Base-by-base conservation (phyloP, 768 basidiomycete species). In the Lactifluus pinguis region DNA sequence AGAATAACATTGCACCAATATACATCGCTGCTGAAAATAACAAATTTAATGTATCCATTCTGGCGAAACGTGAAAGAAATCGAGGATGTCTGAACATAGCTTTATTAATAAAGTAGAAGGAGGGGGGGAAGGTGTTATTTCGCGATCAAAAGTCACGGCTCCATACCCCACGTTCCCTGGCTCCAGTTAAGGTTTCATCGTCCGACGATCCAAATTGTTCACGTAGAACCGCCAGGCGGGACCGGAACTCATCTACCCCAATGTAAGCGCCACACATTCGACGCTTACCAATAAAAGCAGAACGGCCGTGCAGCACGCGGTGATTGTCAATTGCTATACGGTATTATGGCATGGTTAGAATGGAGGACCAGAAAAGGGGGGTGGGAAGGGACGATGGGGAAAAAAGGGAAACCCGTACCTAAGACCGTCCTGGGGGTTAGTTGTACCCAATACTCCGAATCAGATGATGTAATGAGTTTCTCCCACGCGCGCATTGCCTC, bases 261-360 rank as follows among this genome's bases (percentile, higher is more conserved):
- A 98, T 82, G 70, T 99, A 99, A 0, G 95, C 97, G 2, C 95
- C 95, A 68, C 95, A 98, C 84, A 99, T 92, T 1, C 90, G 81
- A 3, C 95, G 83, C 71, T 83, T 83, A 11, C 95, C 95, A 13
- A 82, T 79, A 69, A 97, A 98, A 1, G 85, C 82, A 0, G 93
- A 92, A n/a, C 95, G 85, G 13, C 95, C 95, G 66, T 98, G 95
- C 52, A 98, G 76, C 13, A 98, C 91, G 21, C 95, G 83, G 72
- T 95, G 89, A 70, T 98, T 98, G 72, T 98, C 87, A 53, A 95
- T 78, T 21, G 93, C 92, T 92, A 67, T 38, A 41, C 19, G 25
- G n/a, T 19, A n/a, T 38, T 38, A 34, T 9, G 32, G 32, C 32
- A 34, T 1, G 49, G 15, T 6, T 13, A 14, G n/a, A 15, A 21